Evolutionary conservation across 2,329 filamentous ascomycete genomes (phyloP).

Genomic region (Mariannaea elegans): DNA sequence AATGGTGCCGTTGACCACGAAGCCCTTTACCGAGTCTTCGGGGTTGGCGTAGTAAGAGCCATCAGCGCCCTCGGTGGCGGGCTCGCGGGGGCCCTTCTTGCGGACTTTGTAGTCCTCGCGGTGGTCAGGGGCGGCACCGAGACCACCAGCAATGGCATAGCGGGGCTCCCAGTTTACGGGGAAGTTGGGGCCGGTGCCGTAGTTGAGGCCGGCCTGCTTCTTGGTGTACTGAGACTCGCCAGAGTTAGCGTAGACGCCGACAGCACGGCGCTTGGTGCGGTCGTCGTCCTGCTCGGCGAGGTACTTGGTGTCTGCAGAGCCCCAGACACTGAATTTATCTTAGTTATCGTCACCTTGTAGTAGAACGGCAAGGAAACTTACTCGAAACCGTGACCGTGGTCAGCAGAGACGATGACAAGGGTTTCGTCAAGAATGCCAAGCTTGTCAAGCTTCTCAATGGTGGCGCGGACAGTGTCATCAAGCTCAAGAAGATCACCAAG

Average conservation of each 20-base stretch:
- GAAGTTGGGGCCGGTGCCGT: slow-evolving; percentile 79
- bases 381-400: slow-evolving; percentile 90
- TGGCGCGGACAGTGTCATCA: slow-evolving; percentile 82
- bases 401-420: slow-evolving; percentile 82
- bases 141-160: slow-evolving; percentile 79
- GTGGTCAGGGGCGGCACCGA: slow-evolving; percentile 77
- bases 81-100: slow-evolving; percentile 69
- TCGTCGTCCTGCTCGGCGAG: slow-evolving; percentile 70
- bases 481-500: slow-evolving; percentile 86
- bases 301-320: slow-evolving; percentile 82
- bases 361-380: slow-evolving; percentile 33
- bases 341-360: neutral
- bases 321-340: slow-evolving; percentile 66
- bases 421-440: slow-evolving; percentile 77
- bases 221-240: slow-evolving; percentile 80
- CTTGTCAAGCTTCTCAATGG: slow-evolving; percentile 73
- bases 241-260: slow-evolving; percentile 78
- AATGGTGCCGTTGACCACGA: slow-evolving; percentile 80
- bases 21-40: slow-evolving; percentile 70
- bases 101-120: slow-evolving; percentile 80
- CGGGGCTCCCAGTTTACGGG: slow-evolving; percentile 86
- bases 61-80: slow-evolving; percentile 62
- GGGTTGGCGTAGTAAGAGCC: slow-evolving; percentile 76
- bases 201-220: slow-evolving; percentile 66
- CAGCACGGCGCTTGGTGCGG: slow-evolving; percentile 77